A percentile compares a stretch with the other conserved stretches of the same genome.
phyloP scores from a whole-genome alignment of 75 land plant genomes.

The Pseudotsuga menziesii region DNA sequence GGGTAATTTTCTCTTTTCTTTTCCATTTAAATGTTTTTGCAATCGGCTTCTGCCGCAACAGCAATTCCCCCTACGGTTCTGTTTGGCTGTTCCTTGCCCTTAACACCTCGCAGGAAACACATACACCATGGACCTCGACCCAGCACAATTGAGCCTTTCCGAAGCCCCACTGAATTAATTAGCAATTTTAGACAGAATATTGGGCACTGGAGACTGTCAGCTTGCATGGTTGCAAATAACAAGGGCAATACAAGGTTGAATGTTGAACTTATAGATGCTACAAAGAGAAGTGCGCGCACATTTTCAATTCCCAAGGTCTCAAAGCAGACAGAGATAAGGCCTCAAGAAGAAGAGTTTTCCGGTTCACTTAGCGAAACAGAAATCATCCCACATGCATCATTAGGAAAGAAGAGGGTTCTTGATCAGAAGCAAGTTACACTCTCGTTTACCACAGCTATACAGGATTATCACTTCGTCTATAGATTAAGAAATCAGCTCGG shows the following conservation, averaged over 20 bases:
- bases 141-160: neutral
- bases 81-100: neutral
- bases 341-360: neutral
- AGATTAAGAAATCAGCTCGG: slow-evolving; percentile 64
- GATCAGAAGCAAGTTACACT: slow-evolving; percentile 3
- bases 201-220: neutral
- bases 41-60: slow-evolving; percentile 7
- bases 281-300: slow-evolving; percentile 14
- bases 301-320: neutral
- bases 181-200: neutral
- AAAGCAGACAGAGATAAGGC: neutral
- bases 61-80: neutral
- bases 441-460: slow-evolving; percentile 24
- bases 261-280: slow-evolving; percentile 15
- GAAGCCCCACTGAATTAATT: neutral
- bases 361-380: neutral
- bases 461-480: slow-evolving; percentile 58
- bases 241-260: neutral
- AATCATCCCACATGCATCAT: neutral
- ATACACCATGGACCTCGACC: neutral
- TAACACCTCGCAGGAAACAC: neutral
- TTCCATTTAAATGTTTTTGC: slow-evolving; percentile 15
- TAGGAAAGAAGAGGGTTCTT: neutral
- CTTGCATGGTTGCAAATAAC: neutral
- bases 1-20: neutral